Conservation (phyloP, 202 grass and related monocot genomes). For the Brachypodium distachyon region DNA sequence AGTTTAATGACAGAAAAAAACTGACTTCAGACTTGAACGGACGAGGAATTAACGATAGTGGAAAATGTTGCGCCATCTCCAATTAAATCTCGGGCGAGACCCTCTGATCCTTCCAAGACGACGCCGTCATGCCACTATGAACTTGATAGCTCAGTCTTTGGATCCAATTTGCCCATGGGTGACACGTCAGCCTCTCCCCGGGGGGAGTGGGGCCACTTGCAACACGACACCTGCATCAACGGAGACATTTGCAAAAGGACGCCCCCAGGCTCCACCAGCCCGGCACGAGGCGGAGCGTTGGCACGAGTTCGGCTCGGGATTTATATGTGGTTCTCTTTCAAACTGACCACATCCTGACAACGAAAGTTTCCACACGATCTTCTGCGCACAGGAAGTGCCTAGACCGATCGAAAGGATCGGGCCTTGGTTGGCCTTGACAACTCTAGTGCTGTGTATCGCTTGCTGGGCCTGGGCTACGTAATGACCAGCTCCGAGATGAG, state of each 20-base stretch:
- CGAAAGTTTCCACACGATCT: neutral
- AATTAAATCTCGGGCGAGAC: neutral
- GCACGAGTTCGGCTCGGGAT: neutral
- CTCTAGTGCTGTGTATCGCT: too few species aligned
- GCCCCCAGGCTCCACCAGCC: neutral
- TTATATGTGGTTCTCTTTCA: slow-evolving; percentile 2
- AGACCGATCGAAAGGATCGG: too few species aligned
- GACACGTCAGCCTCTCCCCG: neutral
- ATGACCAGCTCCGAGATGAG: neutral
- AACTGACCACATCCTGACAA: neutral
- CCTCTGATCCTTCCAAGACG: neutral
- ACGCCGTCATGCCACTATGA: neutral
- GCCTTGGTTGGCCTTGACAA: too few species aligned
- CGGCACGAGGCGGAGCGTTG: neutral
- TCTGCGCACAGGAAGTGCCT: neutral
- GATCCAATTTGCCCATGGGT: neutral
- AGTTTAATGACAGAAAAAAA: neutral
- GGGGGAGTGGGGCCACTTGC: neutral
- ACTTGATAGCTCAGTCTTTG: slow-evolving; percentile 15
- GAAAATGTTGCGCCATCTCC: neutral
- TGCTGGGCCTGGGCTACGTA: neutral
- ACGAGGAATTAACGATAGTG: neutral
- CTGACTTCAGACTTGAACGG: neutral
- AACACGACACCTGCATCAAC: neutral
- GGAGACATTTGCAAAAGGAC: neutral